Base-by-base conservation (phyloP, 2,329 filamentous ascomycete genomes). In the Plenodomus tracheiphilus region DNA sequence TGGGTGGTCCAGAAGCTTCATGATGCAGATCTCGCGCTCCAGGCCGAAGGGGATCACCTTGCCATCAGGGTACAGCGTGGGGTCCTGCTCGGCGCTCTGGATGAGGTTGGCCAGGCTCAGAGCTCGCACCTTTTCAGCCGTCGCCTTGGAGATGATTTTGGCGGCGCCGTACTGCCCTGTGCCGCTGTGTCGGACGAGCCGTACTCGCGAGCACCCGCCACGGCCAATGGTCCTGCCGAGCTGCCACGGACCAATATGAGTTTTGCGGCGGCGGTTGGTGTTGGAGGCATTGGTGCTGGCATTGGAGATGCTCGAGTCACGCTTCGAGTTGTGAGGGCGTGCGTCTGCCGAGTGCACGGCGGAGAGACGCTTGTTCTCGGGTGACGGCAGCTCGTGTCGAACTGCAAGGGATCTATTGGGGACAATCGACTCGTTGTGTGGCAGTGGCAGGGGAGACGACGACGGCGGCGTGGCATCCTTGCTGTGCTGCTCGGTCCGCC, bases 1-100 rank as follows among this genome's bases (percentile, higher is more conserved):
- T 5, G 88, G 89, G 74, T 99, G 94, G 65, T 96, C 87, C 52
- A 97, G 89, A 49, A 97, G 81, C 75, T 97, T 97, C 82, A 99
- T 91, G 62, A 99, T 95, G 25, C 93, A 91, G 35, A 99, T 92
- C 69, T 99, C 94, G 46, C 94, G 83, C 74, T 97, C 93, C 53
- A 99, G 88, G 1, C 91, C 89, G 64, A 93, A 85, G 1, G 93
- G 93, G 68, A 96, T 91, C 45, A 85, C 83, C 49, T 87, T 80
- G 35, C 85, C 85, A 42, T 83, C 78, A 30, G 80, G 76, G 22
- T 68, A 65, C n/a, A 74, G 51, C 76, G 78, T 32, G 79, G 79
- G 20, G 79, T 82, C 46, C 78, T 75, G 44, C 73, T 83, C 80
- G 54, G 88, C 86, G 70, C 85, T 88, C 60, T 86, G 83, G 66